Base-by-base conservation (phyloP, 768 basidiomycete genomes). In the Boletus sensibilis region DNA sequence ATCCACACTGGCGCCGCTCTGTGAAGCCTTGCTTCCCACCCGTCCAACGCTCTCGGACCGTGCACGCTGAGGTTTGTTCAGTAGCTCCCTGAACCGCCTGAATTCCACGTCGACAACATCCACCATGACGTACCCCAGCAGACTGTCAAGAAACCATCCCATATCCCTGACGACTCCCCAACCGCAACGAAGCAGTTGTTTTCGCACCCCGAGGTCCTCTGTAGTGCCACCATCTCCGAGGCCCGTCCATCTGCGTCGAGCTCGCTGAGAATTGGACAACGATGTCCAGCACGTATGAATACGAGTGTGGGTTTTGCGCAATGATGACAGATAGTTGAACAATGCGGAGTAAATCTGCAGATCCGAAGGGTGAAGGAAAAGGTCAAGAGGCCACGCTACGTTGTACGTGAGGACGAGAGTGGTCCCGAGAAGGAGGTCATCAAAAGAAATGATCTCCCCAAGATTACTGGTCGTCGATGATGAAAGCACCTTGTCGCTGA, bases 81-180 rank as follows among this genome's bases (percentile, higher is more conserved):
- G 73, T 29, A 84, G 71, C 37, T 78, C 82, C 67, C 87, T 89
- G 61, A 96, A 73, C 60, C 82, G 79, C 53, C 81, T 74, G 65
- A 90, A 94, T 67, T 96, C 93, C 16, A 85, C 82, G 57, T 94
- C 93, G 34, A 94, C 80, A 10, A 96, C 93, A 59, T 96, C 94
- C 64, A 82, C 88, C 90, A 92, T 91, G 57, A 92, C 83, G 69
- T 97, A 95, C 11, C 85, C 85, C 52, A 91, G 74, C 3, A 97
- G 66, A 27, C 85, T 86, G 68, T 94, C 92, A 55, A 96, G 75
- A 67, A 94, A 95, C 92, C 92, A 95, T 40, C 85, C 82, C 93
- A 95, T 94, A 65, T 89, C 85, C 64, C 92, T 75, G 9, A 94
- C 87, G 31, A 88, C 81, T 1, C 91, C 92, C 94, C 94, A 97